A percentile compares a stretch with the other conserved stretches of the same genome.
These are phyloP conservation scores for Globisporangium cederbergense DNA, from an alignment of 352 stramenopile genomes.

Conservation along the genomic window DNA sequence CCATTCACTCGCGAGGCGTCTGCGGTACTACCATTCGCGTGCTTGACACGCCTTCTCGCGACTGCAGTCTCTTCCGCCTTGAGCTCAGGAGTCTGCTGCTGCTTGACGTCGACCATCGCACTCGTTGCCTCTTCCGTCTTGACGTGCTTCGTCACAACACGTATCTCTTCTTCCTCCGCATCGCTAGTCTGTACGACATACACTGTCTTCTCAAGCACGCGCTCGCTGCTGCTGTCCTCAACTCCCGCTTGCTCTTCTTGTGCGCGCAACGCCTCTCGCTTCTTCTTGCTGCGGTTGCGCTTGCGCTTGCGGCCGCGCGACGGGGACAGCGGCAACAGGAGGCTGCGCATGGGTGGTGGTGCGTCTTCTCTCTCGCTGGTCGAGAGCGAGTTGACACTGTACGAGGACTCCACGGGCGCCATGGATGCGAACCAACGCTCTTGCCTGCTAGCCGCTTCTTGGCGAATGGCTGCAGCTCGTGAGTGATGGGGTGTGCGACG, in stretches of 20 bases:
- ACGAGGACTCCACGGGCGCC: too few relatives aligned
- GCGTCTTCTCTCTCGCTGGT: not conserved
- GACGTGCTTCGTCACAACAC: not conserved
- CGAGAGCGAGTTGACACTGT: not conserved
- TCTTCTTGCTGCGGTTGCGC: not conserved
- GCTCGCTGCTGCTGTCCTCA: not conserved
- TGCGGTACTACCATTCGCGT: not conserved
- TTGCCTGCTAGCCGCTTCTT: too few relatives aligned
- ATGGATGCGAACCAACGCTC: too few relatives aligned
- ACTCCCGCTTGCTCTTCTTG: not conserved
- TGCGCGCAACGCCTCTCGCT: not conserved
- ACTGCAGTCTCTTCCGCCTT: not conserved
- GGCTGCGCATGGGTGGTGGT: not conserved
- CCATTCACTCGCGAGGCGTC: not conserved
- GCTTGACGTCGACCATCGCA: not conserved
- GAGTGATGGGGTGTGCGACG: too few relatives aligned
- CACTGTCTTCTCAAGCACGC: not conserved
- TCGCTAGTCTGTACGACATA: not conserved
- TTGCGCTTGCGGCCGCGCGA: slow-evolving; percentile 4
- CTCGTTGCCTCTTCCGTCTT: not conserved
- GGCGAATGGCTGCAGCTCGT: too few relatives aligned
- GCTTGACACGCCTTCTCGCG: not conserved
- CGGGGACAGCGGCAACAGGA: not conserved
- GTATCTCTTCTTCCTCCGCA: not conserved
- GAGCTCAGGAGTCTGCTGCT: not conserved